phyloP scores from a whole-genome alignment of 768 basidiomycete species.

The Phylloporus sp. region DNA sequence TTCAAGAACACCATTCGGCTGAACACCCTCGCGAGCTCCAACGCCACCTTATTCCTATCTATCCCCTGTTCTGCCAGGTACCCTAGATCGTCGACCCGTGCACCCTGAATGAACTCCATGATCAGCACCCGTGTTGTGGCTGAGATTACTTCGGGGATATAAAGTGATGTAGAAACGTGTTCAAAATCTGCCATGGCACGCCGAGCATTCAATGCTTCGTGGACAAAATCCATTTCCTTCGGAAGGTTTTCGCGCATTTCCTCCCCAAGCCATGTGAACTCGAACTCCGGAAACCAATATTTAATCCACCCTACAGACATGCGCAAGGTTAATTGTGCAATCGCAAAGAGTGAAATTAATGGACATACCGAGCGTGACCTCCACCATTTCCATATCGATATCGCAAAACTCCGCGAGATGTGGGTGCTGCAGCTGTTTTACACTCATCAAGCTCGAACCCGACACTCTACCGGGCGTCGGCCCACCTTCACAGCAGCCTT shows the following conservation, averaged over 20 bases:
- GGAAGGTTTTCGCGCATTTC: conserved; percentile 93
- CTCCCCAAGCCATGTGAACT: conserved; percentile 88
- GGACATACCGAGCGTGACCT: conserved; percentile 57
- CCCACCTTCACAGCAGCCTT: conserved; percentile 82
- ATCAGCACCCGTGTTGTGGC: conserved; percentile 82
- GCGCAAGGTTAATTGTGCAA: not conserved
- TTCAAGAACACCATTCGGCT: conserved; percentile 94
- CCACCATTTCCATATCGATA: conserved; percentile 86
- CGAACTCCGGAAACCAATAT: conserved; percentile 91
- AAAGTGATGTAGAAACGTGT: conserved; percentile 68
- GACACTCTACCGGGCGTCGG: not conserved
- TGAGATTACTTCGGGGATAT: conserved; percentile 78
- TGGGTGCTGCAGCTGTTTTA: conserved; percentile 76
- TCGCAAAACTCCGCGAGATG: conserved; percentile 87
- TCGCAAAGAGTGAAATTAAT: not conserved
- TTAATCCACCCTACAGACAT: conserved; percentile 68
- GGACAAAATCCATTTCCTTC: conserved; percentile 90
- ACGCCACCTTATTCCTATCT: conserved; percentile 88
- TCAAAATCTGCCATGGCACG: conserved; percentile 67
- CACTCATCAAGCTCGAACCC: conserved; percentile 4
- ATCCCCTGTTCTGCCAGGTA: conserved; percentile 81
- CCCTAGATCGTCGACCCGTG: conserved; percentile 78
- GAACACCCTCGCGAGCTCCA: conserved; percentile 89
- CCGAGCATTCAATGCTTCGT: conserved; percentile 85
- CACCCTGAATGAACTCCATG: conserved; percentile 94